Conservation (phyloP, 2,329 filamentous ascomycete species). For the Penicillium sp. region DNA sequence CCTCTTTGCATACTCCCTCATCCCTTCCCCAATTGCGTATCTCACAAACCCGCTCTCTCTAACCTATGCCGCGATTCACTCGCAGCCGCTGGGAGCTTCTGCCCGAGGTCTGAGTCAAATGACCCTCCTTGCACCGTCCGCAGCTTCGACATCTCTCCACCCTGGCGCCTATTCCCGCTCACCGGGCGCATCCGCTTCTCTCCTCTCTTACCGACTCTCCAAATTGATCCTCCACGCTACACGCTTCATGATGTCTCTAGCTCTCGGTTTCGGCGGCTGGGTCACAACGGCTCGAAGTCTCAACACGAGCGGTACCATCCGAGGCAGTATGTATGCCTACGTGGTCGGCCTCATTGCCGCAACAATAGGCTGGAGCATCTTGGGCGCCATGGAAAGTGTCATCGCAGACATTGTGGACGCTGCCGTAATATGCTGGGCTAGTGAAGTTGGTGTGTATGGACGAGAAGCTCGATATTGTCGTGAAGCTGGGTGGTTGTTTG, state of each 20-base stretch:
- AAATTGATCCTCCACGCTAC: constrained; percentile 91
- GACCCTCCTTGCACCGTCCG: constrained; percentile 73
- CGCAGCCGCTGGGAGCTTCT: constrained; percentile 75
- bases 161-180: constrained; percentile 49
- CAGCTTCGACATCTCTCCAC: constrained; percentile 66
- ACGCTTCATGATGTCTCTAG: constrained; percentile 85
- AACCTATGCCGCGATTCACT: constrained; percentile 93
- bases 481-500: constrained; percentile 87
- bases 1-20: constrained; percentile 74
- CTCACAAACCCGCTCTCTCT: constrained; percentile 90
- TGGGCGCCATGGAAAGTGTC: constrained; percentile 88
- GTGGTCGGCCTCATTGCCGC: constrained; percentile 89
- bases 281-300: constrained; percentile 85
- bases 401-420: constrained; percentile 85
- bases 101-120: constrained; percentile 81
- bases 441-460: constrained; percentile 71
- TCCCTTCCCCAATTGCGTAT: constrained; percentile 82
- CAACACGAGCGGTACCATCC: constrained; percentile 52
- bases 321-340: constrained; percentile 91
- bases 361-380: constrained; percentile 90
- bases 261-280: constrained; percentile 94
- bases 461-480: constrained; percentile 77
- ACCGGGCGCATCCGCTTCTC: constrained; percentile 50
- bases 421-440: constrained; percentile 90
- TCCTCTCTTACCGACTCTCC: constrained; percentile 87